These are phyloP conservation scores for Dendrobium officinale DNA, from an alignment of 106 monocot genomes.

Conservation along the genomic window DNA sequence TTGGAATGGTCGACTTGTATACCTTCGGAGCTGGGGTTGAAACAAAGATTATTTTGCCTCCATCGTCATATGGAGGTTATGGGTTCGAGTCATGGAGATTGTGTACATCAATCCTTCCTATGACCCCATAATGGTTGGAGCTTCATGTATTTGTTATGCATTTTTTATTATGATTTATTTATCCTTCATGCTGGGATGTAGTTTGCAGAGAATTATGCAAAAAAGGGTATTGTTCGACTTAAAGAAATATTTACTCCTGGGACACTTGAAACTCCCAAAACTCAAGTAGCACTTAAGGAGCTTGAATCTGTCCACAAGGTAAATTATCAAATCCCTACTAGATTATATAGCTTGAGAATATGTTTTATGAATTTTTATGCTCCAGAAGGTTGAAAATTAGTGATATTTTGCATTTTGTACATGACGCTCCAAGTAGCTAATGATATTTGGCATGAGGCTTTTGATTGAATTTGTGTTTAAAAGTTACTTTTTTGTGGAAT, in stretches of 20 bases:
- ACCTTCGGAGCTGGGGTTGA: too few species aligned
- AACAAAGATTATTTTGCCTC: too few species aligned
- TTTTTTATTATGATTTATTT: background rate
- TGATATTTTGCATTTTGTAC: too few species aligned
- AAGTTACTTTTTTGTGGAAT: background rate
- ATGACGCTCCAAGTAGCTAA: background rate
- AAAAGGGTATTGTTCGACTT: conserved; percentile 72
- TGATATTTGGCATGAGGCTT: background rate
- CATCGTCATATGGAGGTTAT: too few species aligned
- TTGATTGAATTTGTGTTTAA: background rate
- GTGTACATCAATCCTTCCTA: background rate
- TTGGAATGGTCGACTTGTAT: background rate
- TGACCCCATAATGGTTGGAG: background rate
- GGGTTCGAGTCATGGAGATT: too few species aligned
- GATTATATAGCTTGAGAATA: background rate
- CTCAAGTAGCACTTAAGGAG: conserved; percentile 67
- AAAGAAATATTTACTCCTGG: conserved; percentile 86
- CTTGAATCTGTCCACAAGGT: conserved; percentile 98
- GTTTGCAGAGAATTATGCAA: conserved; percentile 94
- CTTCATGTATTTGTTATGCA: background rate
- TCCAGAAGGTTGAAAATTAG: background rate
- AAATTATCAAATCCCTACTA: background rate
- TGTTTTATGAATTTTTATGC: background rate
- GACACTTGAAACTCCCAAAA: conserved; percentile 55
- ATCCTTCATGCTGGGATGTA: conserved; percentile 13